Base-by-base conservation (phyloP, 2,329 filamentous ascomycete genomes). In the Ophiostoma montium region DNA sequence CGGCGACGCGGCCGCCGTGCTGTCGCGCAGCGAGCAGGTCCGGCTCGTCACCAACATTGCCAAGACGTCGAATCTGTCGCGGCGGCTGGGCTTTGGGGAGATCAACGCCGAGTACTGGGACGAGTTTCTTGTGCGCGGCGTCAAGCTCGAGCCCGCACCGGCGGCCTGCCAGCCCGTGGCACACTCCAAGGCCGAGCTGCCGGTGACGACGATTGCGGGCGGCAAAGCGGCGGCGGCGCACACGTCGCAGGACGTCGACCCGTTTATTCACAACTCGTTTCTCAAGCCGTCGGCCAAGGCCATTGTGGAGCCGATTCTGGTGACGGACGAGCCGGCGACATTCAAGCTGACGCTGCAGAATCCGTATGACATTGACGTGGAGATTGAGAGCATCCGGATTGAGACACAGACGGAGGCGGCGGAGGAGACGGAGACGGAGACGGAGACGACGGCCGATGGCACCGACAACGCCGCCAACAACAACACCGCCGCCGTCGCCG, bases 211-310 rank as follows among this genome's bases (percentile, higher is more conserved):
- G 15, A 10, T 15, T 8, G 16, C 35, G 35, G 69, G 68, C 23
- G 23, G 5, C 23, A 30, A 30, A 3, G 65, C 67, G 12, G 43
- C 48, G 0, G 67, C 69, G 1, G 68, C 67, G 30, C 67, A 74
- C 42, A 68, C 71, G 13, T 78, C 75, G 3, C 75, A 78, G 55
- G 75, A 78, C 51, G 72, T 78, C 5, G 87, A 92, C 53, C 92
- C 92, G 0, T 95, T 98, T 57, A 85, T 98, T 50, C 94, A 96
- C 61, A 95, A 95, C 59, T 87, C 92, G 0, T 96, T 95, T 59
- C 67, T 88, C 18, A 87, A 88, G 63, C 73, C 74, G 48, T 65
- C 72, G 0, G 74, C 78, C 38, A 72, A 82, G 47, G 72, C 74
- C 21, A 69, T 72, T 2, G 69, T 75, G 12, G 80, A 88, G 51